These are phyloP conservation scores for Lachancea lanzarotensis DNA, from an alignment of 805 yeast genomes.

Conservation along the genomic window DNA sequence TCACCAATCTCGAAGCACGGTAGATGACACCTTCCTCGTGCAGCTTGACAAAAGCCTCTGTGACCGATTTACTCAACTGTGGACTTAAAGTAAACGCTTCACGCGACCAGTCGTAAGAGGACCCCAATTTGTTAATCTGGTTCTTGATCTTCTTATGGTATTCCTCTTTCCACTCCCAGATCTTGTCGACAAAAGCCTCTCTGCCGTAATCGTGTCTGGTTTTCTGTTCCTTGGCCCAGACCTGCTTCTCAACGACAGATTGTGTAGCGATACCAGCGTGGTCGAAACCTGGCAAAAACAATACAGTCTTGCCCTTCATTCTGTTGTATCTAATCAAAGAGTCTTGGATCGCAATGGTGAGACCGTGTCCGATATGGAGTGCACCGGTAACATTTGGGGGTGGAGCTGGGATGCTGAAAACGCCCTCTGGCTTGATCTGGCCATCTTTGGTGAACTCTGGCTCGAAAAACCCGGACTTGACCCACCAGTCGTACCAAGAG, in stretches of 20 bases:
- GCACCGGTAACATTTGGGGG: conserved; percentile 99
- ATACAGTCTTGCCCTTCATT: conserved; percentile 93
- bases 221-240: conserved; percentile 80
- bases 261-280: conserved; percentile 99
- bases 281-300: conserved; percentile 94
- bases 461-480: conserved; percentile 73
- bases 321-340: conserved; percentile 87
- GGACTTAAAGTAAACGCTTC: conserved; percentile 93
- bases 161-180: conserved; percentile 98
- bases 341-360: conserved; percentile 93
- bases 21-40: conserved; percentile 95
- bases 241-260: conserved; percentile 92
- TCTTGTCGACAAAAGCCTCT: conserved; percentile 78
- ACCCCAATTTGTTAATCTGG: conserved; percentile 85
- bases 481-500: conserved; percentile 99
- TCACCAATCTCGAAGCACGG: conserved; percentile 87
- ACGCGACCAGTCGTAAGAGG: conserved; percentile 93
- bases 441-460: conserved; percentile 81
- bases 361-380: conserved; percentile 95
- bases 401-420: conserved; percentile 92
- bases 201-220: conserved; percentile 96
- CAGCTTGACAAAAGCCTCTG: conserved; percentile 82
- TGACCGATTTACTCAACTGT: conserved; percentile 67
- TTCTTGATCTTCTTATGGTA: conserved; percentile 79
- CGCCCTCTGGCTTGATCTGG: conserved; percentile 69